Evolutionary conservation across 352 stramenopile species (phyloP).

Genomic region (Phytophthora rubi): DNA sequence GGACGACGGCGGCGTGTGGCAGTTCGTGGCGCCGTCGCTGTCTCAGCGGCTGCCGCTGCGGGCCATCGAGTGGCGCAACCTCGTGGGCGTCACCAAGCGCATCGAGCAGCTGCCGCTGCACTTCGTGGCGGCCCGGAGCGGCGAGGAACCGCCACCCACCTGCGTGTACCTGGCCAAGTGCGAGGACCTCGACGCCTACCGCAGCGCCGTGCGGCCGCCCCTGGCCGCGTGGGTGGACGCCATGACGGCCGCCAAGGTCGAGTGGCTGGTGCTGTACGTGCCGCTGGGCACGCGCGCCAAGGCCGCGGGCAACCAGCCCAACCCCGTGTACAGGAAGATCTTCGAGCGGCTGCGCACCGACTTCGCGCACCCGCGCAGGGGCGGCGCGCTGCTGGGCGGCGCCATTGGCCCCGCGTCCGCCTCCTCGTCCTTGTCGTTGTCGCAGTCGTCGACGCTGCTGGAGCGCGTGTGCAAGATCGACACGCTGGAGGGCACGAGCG

Average conservation of each 20-base stretch:
- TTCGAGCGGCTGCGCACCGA: slow-evolving; percentile 75
- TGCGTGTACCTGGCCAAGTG: slow-evolving; percentile 86
- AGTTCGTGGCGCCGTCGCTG: slow-evolving; percentile 75
- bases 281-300: slow-evolving; percentile 76
- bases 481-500: slow-evolving; percentile 72
- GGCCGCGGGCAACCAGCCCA: slow-evolving; percentile 47
- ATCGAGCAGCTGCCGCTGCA: slow-evolving; percentile 71
- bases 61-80: slow-evolving; percentile 83
- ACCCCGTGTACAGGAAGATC: slow-evolving; percentile 78
- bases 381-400: background rate
- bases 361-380: slow-evolving; percentile 57
- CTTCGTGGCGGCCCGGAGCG: slow-evolving; percentile 46
- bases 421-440: background rate
- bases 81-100: slow-evolving; percentile 72
- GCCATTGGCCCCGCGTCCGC: slow-evolving; percentile 23
- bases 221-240: slow-evolving; percentile 70
- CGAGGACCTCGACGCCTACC: slow-evolving; percentile 83
- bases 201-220: slow-evolving; percentile 48
- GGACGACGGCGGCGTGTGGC: slow-evolving; percentile 82
- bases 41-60: slow-evolving; percentile 69
- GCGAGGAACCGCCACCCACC: slow-evolving; percentile 48
- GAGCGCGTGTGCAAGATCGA: slow-evolving; percentile 89
- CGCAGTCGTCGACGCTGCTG: slow-evolving; percentile 10
- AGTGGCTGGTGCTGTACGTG: slow-evolving; percentile 89
- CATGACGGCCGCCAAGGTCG: slow-evolving; percentile 68